A percentile compares a stretch with the other conserved stretches of the same genome.
phyloP scores from a whole-genome alignment of 148 eudicot genomes.

The Salicornia ramosissima region DNA sequence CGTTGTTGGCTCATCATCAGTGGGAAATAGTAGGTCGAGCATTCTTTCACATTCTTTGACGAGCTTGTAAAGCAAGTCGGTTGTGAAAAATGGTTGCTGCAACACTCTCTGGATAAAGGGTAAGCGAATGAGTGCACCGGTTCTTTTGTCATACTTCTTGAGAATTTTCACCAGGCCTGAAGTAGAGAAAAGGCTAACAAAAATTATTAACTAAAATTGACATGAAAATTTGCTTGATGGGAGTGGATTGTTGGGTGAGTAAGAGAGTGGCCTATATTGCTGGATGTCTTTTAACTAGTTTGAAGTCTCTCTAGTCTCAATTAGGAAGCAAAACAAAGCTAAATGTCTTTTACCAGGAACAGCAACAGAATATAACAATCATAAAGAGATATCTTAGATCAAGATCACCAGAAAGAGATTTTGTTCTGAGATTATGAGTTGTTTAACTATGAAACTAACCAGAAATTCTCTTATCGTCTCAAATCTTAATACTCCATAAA shows the following conservation, averaged over 20 bases:
- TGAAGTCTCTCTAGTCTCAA: conserved; percentile 1
- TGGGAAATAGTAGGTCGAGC: conserved; percentile 59
- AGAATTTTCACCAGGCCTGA: conserved; percentile 85
- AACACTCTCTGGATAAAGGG: conserved; percentile 88
- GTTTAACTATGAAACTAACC: not conserved
- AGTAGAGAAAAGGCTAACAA: not conserved
- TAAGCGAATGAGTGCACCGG: conserved; percentile 72
- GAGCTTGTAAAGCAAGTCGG: conserved; percentile 69
- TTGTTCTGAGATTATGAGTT: not conserved
- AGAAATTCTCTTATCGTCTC: not conserved
- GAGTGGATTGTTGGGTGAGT: too few species aligned
- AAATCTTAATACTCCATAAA: not conserved
- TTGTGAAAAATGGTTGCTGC: conserved; percentile 87
- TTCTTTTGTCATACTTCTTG: conserved; percentile 86
- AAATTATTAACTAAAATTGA: not conserved
- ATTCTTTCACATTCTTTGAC: conserved; percentile 81
- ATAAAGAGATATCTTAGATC: too few species aligned
- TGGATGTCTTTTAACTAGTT: too few species aligned
- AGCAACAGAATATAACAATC: too few species aligned
- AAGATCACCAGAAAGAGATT: not conserved
- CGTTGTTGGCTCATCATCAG: conserved; percentile 33
- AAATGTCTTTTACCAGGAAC: not conserved
- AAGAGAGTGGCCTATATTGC: too few species aligned
- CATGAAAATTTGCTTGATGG: not conserved
- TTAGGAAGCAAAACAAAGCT: not conserved